Evolutionary conservation across 2,329 filamentous ascomycete species (phyloP), one percentile per base, ranked within the genome.

Genomic region (Fusarium pseudograminearum): DNA sequence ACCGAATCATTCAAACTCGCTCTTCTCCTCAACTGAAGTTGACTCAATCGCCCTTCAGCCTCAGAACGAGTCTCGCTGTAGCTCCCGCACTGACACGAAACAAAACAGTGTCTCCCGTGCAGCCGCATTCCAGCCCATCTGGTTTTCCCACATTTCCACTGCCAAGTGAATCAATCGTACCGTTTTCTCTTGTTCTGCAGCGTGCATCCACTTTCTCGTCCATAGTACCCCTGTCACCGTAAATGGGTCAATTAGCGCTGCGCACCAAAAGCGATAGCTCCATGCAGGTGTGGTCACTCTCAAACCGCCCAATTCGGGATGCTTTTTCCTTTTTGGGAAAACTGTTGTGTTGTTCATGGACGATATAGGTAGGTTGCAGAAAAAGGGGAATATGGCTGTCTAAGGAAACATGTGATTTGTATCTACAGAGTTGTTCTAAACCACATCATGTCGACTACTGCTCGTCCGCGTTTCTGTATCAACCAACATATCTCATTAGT

Each of bases 51-150:
- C 4, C 4, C 22, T 5, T 28, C 44, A 70, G 67, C 57, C 61
- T 68, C 44, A 36, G 38, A 14, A 42, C 11, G 33, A 31, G 42
- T 20, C 30, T 51, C 33, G 28, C 36, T 20, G 31, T 38, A 42
- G 28, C 9, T 69, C 48, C 61, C 56, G 65, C 42, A 51, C 55
- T 51, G 52, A 62, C 52, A 69, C 56, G 38, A 69, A 46, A 70
- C 48, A 52, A 55, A 30, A 53, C 60, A 20, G 24, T 30, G 28
- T 26, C 22, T 33, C 36, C 38, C 44, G 50, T 15, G 48, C 38
- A 61, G 55, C 58, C 58, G 56, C 45, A 61, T 61, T 61, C 58
- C 58, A 48, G 55, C 28, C 28, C 28, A 30, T 30, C 48, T 6
- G 9, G 15, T 9, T 51, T 40, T 51, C 33, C 33, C 18, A 51